Conservation (phyloP, 2,329 filamentous ascomycete species). For the Lecanicillium sp. region DNA sequence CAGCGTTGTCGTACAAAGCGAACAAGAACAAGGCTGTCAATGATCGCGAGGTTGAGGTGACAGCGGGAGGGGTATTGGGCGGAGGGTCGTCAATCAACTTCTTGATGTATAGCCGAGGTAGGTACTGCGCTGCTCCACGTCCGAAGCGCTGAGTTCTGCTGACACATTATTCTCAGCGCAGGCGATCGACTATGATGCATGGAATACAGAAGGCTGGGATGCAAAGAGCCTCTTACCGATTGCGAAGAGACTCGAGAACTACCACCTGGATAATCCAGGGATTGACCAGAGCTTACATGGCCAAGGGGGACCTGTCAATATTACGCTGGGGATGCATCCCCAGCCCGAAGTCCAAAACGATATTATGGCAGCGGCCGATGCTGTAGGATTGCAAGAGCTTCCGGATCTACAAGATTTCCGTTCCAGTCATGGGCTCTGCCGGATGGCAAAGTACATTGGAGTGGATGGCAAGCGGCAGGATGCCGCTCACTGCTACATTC, state of each 20-base stretch:
- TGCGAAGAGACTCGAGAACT: constrained; percentile 45
- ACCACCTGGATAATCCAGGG: constrained; percentile 30
- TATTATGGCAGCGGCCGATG: constrained; percentile 40
- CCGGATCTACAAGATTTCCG: constrained; percentile 42
- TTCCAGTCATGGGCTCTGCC: constrained; percentile 18
- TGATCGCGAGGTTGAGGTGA: constrained; percentile 15
- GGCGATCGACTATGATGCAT: constrained; percentile 37
- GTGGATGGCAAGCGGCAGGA: constrained; percentile 44
- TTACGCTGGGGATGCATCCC: constrained; percentile 39
- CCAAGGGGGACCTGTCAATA: constrained; percentile 38
- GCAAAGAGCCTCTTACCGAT: constrained; percentile 42
- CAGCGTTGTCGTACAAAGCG: constrained; percentile 15
- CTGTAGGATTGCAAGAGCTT: constrained; percentile 38
- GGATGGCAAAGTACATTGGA: constrained; percentile 39
- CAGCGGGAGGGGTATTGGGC: constrained; percentile 19
- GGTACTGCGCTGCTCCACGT: background rate
- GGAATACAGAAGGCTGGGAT: constrained; percentile 43
- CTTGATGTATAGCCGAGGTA: constrained; percentile 20
- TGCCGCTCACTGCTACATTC: constrained; percentile 43
- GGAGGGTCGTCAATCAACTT: constrained; percentile 26
- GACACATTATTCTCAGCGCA: background rate
- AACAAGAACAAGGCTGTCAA: constrained; percentile 16
- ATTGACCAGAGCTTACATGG: constrained; percentile 29
- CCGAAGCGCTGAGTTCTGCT: background rate
- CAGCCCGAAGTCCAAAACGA: constrained; percentile 30